Conservation (phyloP, 208 protist species). For the Vickermania spadyakhi region DNA sequence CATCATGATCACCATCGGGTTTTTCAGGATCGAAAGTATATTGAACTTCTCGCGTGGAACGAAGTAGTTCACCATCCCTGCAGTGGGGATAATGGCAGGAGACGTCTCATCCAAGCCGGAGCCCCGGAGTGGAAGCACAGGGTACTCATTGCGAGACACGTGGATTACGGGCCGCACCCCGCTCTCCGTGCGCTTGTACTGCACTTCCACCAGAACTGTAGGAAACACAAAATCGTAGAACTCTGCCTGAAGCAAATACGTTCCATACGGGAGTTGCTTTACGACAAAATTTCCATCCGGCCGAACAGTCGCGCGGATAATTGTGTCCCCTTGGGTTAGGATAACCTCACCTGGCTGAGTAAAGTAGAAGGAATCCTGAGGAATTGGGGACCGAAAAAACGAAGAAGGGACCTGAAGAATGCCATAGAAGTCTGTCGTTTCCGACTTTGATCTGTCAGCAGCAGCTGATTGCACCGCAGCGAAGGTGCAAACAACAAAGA, state of each 20-base stretch:
- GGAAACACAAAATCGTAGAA: slow-evolving; percentile 77
- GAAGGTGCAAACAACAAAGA: neutral
- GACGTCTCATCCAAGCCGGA: slow-evolving; percentile 57
- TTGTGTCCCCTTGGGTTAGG: slow-evolving; percentile 32
- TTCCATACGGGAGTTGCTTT: slow-evolving; percentile 61
- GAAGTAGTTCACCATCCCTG: slow-evolving; percentile 48
- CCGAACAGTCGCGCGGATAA: slow-evolving; percentile 40
- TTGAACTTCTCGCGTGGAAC: slow-evolving; percentile 69
- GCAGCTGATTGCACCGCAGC: neutral
- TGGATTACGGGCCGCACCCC: slow-evolving; percentile 33
- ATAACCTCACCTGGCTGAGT: slow-evolving; percentile 63
- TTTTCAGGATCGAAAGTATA: slow-evolving; percentile 48
- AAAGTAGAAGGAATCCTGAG: slow-evolving; percentile 29
- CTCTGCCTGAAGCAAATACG: slow-evolving; percentile 73
- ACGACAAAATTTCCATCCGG: slow-evolving; percentile 65
- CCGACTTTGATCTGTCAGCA: no score
- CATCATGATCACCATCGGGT: slow-evolving; percentile 81
- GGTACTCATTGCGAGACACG: slow-evolving; percentile 54
- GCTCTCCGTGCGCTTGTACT: slow-evolving; percentile 34
- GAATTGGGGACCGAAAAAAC: slow-evolving; percentile 38
- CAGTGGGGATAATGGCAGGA: slow-evolving; percentile 49
- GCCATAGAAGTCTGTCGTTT: neutral
- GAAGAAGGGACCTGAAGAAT: slow-evolving; percentile 30
- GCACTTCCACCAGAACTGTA: slow-evolving; percentile 57
- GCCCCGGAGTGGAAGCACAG: slow-evolving; percentile 45